These are phyloP conservation scores for Malbranchea zuffiana DNA, from an alignment of 2,329 filamentous ascomycete genomes.

Conservation along the genomic window DNA sequence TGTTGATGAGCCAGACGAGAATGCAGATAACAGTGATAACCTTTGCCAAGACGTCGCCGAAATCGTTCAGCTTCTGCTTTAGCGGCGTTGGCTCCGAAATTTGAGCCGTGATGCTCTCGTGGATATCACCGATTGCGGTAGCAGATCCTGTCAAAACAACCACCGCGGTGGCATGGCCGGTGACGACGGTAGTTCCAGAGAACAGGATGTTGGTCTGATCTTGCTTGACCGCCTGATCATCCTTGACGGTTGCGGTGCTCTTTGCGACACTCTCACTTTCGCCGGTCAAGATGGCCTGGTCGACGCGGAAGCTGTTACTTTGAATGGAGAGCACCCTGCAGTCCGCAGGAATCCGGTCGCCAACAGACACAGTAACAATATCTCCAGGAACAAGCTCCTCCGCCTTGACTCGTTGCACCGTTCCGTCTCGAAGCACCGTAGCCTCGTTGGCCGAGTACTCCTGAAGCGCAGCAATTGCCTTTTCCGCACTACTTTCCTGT, in stretches of 20 bases:
- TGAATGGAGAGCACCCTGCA: slow-evolving; percentile 82
- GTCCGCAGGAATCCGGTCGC: slow-evolving; percentile 88
- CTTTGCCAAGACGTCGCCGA: slow-evolving; percentile 90
- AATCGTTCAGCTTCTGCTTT: slow-evolving; percentile 98
- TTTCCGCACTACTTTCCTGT: slow-evolving; percentile 96
- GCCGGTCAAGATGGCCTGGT: slow-evolving; percentile 93
- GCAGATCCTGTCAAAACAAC: slow-evolving; percentile 81
- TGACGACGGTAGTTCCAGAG: slow-evolving; percentile 94
- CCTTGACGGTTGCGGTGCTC: slow-evolving; percentile 57
- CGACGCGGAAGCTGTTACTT: slow-evolving; percentile 94
- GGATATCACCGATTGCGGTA: slow-evolving; percentile 96
- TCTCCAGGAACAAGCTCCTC: slow-evolving; percentile 95
- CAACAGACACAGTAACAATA: slow-evolving; percentile 75
- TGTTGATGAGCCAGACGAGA: slow-evolving; percentile 96
- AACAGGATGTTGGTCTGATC: slow-evolving; percentile 98
- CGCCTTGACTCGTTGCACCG: slow-evolving; percentile 75
- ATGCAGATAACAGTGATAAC: slow-evolving; percentile 97
- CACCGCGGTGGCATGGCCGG: slow-evolving; percentile 79
- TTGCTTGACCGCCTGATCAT: slow-evolving; percentile 83
- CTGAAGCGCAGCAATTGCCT: slow-evolving; percentile 93
- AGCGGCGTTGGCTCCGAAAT: slow-evolving; percentile 94
- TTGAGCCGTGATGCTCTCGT: slow-evolving; percentile 95
- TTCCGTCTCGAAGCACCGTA: slow-evolving; percentile 79
- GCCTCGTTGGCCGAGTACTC: slow-evolving; percentile 99
- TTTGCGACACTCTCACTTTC: slow-evolving; percentile 97